Conservation (phyloP, 345 rosid genomes). For the Eucalyptus fibrosa region DNA sequence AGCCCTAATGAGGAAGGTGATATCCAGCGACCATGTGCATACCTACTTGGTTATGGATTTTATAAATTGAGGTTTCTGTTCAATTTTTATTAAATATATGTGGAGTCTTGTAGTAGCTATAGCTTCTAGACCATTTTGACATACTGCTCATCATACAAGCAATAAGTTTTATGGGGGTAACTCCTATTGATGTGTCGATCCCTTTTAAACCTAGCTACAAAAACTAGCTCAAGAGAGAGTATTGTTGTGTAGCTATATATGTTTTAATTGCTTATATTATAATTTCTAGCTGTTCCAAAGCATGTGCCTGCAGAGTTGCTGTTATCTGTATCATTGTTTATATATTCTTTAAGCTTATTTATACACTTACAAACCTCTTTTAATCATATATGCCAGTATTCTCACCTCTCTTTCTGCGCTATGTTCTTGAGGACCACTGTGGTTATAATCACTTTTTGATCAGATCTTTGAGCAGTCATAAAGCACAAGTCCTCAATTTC, state of each 20-base stretch:
- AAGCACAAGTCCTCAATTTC: neutral
- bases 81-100: neutral
- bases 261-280: neutral
- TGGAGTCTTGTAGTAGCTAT: neutral
- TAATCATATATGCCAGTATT: neutral
- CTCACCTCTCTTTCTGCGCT: neutral
- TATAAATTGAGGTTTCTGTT: neutral
- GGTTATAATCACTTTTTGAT: neutral
- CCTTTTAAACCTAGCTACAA: neutral
- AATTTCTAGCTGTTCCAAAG: neutral
- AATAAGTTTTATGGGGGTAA: neutral
- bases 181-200: neutral
- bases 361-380: neutral
- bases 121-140: neutral
- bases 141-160: neutral
- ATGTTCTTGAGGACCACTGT: constrained; percentile 27
- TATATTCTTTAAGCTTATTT: neutral
- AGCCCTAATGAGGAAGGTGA: neutral
- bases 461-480: neutral
- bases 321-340: neutral
- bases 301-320: constrained; percentile 31
- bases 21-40: neutral
- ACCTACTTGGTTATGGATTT: neutral
- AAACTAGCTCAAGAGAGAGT: neutral
- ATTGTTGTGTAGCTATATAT: neutral